These are phyloP conservation scores for Neoboletus magnificus DNA, from an alignment of 768 basidiomycete genomes.

Conservation along the genomic window DNA sequence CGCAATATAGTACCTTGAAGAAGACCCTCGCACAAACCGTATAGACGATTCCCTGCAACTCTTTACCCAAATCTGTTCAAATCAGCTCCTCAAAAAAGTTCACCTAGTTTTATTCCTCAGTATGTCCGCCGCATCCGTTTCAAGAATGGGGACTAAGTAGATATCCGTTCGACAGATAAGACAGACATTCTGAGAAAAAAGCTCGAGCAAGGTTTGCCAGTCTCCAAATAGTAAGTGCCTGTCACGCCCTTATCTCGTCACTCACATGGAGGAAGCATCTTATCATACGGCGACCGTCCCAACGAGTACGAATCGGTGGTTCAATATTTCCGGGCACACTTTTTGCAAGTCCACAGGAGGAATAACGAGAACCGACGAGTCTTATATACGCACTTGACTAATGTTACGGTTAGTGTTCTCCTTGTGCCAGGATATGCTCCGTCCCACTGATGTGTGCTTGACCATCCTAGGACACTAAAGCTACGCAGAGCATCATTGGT, in stretches of 20 bases:
- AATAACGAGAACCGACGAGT: constrained; percentile 79
- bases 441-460: constrained; percentile 4
- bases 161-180: constrained; percentile 48
- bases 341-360: constrained; percentile 72
- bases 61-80: constrained; percentile 83
- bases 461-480: constrained; percentile 64
- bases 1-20: constrained; percentile 67
- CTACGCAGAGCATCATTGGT: constrained; percentile 79
- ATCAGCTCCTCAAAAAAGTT: constrained; percentile 70
- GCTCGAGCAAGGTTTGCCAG: constrained; percentile 62
- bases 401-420: constrained; percentile 57
- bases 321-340: constrained; percentile 85
- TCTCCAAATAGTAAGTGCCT: constrained; percentile 71
- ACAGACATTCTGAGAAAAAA: constrained; percentile 75
- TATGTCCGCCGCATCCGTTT: constrained; percentile 28
- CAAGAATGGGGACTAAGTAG: background rate
- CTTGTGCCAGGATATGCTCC: background rate
- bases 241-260: background rate
- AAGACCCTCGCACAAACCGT: constrained; percentile 80
- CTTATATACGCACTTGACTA: constrained; percentile 80
- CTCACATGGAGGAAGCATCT: constrained; percentile 49
- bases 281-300: constrained; percentile 75
- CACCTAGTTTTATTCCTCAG: constrained; percentile 58
- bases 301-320: constrained; percentile 81
- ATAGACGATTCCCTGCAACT: constrained; percentile 88